Evolutionary conservation across 2,329 filamentous ascomycete species (phyloP).

Genomic region (Botrytis medusae): DNA sequence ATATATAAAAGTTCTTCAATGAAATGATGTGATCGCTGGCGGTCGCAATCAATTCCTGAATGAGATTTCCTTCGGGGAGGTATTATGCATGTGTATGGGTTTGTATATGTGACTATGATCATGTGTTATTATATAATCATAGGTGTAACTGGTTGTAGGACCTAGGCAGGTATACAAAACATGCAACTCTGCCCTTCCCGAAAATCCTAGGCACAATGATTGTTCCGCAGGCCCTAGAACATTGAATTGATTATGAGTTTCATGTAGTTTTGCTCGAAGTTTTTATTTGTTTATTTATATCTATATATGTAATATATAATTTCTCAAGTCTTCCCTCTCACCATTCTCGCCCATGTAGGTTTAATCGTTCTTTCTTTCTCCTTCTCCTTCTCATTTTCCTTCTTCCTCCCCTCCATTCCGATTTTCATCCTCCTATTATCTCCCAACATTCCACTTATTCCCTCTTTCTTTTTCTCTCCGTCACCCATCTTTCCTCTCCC

Average conservation of each 20-base stretch:
- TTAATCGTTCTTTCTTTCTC: slow-evolving; percentile 17
- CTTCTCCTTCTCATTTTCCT: not conserved
- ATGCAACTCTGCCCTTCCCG: not conserved
- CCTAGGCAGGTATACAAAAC: no score
- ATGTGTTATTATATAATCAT: not conserved
- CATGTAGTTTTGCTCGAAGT: not conserved
- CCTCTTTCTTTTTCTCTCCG: not conserved
- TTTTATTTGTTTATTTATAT: not conserved
- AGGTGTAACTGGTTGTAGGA: not conserved
- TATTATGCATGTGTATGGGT: not conserved
- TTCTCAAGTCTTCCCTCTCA: not conserved
- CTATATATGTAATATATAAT: not conserved
- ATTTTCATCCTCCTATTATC: not conserved
- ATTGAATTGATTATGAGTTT: no score
- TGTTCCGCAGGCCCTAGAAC: no score
- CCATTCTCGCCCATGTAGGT: slow-evolving; percentile 25
- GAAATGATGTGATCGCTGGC: not conserved
- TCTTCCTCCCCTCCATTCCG: not conserved
- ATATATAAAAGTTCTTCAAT: slow-evolving; percentile 9
- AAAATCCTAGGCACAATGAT: not conserved
- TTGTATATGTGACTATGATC: not conserved
- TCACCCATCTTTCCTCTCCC: not conserved
- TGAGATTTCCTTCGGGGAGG: not conserved
- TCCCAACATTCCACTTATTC: not conserved
- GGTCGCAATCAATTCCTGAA: not conserved